Percentiles rank a stretch among this genome's conserved stretches.
phyloP scores from a whole-genome alignment of 805 yeast species.

The Torulaspora indica region DNA sequence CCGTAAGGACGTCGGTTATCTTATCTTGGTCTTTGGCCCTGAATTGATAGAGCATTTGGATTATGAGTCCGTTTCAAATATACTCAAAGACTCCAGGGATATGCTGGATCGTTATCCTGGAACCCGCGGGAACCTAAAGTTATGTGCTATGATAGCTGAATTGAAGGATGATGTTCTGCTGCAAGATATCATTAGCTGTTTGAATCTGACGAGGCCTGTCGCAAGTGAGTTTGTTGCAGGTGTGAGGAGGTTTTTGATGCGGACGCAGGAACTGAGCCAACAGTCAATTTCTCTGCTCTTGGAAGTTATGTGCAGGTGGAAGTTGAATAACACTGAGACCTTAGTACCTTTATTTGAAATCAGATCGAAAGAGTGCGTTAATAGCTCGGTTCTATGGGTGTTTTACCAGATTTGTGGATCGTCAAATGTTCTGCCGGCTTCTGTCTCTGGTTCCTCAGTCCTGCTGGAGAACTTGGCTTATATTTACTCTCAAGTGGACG shows the following conservation, averaged over 20 bases:
- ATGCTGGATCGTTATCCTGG: conserved; percentile 14
- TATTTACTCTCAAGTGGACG: conserved; percentile 7
- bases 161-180: conserved; percentile 15
- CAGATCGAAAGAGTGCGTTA: conserved; percentile 3
- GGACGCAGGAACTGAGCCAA: conserved; percentile 2
- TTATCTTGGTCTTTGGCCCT: conserved; percentile 36
- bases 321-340: conserved; percentile 1
- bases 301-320: conserved; percentile 7
- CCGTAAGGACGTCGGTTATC: conserved; percentile 23
- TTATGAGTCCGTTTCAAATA: conserved; percentile 7
- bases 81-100: conserved; percentile 9
- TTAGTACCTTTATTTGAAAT: conserved; percentile 10
- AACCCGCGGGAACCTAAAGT: conserved; percentile 11
- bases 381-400: background rate
- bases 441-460: conserved; percentile 4
- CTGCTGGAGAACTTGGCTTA: conserved; percentile 19
- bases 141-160: conserved; percentile 9
- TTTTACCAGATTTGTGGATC: conserved; percentile 7
- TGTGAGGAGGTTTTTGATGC: conserved; percentile 5
- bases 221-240: conserved; percentile 5
- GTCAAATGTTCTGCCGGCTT: conserved; percentile 6
- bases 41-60: conserved; percentile 17
- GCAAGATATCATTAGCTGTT: conserved; percentile 2
- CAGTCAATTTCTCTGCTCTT: background rate
- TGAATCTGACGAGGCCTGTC: conserved; percentile 12